Evolutionary conservation across 768 basidiomycete species (phyloP), one percentile per base, ranked within the genome.

Genomic region (Boletus rubroflammeus): DNA sequence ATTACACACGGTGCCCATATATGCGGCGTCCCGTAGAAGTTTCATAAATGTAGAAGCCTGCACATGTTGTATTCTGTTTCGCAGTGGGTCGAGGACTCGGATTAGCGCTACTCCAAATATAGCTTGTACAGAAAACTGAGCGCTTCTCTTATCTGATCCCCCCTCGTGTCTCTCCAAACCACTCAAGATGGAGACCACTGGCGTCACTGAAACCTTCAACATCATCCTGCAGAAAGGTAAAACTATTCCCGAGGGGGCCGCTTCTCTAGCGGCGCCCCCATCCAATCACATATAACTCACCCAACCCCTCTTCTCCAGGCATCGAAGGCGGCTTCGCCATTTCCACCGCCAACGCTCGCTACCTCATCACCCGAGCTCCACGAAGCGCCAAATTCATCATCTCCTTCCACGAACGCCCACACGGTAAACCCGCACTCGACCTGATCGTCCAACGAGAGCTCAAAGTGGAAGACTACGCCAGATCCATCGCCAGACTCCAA

Each of bases 281-380:
- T 45, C n/a, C 17, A 8, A 44, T 13, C 14, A 38, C 14, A 3
- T 2, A 15, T 5, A 21, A 21, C 29, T 46, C 14, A 29, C 43
- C 6, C n/a, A n/a, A 25, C 23, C 23, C 21, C 21, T 3, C 19
- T 5, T 6, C 7, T 21, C 45, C 32, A 47, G 56, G 56, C 29
- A 55, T 55, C 10, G 68, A 73, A 13, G 89, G 89, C 29, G 90
- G 90, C 39, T 88, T 92, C 63, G 82, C 81, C 13, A 85, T 87
- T 0, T 83, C 90, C 4, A 83, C 75, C 7, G 83, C 86, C 3
- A 70, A 70, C 26, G 81, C 80, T 14, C 71, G 85, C 62, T 74
- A 81, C 64, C 75, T 75, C 25, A 62, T 91, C 58, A 78, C 81
- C 21, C 73, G 76, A 43, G 4, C 42, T 14, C 43, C 74, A 2